Evolutionary conservation across 306 rosid genomes (phyloP).

Genomic region (Cicer cuneatum): DNA sequence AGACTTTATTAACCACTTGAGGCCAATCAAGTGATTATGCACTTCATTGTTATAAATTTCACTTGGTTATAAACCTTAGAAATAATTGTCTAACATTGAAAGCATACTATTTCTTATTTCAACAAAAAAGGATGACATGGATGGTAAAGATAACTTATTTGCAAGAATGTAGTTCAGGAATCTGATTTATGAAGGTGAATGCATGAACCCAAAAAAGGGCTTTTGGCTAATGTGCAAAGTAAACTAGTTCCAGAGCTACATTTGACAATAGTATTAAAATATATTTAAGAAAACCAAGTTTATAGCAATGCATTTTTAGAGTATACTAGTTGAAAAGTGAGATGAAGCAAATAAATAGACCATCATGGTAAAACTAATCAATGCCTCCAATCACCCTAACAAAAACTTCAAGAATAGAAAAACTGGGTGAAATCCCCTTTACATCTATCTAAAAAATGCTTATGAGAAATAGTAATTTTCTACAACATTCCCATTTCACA

Average conservation of each 20-base stretch:
- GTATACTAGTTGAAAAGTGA: not conserved
- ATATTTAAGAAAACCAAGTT: conserved; percentile 3
- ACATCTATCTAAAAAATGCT: not conserved
- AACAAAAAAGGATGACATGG: not conserved
- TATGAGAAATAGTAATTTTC: not conserved
- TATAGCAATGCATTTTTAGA: not conserved
- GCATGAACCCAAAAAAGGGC: not conserved
- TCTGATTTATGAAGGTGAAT: not conserved
- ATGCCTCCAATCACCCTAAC: conserved; percentile 7
- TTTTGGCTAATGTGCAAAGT: conserved; percentile 9
- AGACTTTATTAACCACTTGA: too few relatives aligned
- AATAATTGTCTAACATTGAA: conserved; percentile 3
- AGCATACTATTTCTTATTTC: conserved; percentile 38
- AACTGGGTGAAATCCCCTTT: conserved; percentile 14
- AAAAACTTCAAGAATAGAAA: conserved; percentile 1
- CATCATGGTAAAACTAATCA: not conserved
- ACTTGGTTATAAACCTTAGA: conserved; percentile 9
- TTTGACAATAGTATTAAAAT: conserved; percentile 2
- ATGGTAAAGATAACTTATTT: not conserved
- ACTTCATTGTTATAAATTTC: too few relatives aligned
- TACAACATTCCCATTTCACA: conserved; percentile 32
- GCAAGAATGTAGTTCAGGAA: not conserved
- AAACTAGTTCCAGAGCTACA: not conserved
- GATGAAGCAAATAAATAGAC: not conserved
- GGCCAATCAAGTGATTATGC: too few relatives aligned